phyloP scores from a whole-genome alignment of 768 basidiomycete genomes.

The Stropharia rugosoannulata region DNA sequence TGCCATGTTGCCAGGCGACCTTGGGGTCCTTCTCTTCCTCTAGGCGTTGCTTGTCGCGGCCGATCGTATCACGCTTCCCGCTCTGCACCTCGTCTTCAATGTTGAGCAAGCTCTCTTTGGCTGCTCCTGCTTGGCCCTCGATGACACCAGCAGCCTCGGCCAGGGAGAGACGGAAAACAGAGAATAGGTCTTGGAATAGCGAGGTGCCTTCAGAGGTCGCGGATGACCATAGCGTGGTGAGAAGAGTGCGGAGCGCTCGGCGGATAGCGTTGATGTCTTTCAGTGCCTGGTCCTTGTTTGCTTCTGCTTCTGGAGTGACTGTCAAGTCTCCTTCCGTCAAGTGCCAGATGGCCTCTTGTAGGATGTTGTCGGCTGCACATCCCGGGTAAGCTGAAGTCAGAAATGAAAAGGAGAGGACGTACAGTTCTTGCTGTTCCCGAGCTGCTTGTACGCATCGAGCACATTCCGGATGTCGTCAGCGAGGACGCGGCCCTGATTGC shows the following conservation, averaged over 20 bases:
- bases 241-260: conserved; percentile 45
- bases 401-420: not conserved
- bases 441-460: conserved; percentile 55
- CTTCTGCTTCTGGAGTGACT: conserved; percentile 31
- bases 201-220: conserved; percentile 51
- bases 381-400: not conserved
- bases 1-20: conserved; percentile 60
- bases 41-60: conserved; percentile 48
- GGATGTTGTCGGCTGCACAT: conserved; percentile 53
- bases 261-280: conserved; percentile 52
- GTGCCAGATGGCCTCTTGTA: conserved; percentile 70
- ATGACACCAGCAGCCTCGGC: conserved; percentile 66
- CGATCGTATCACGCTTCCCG: conserved; percentile 58
- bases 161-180: conserved; percentile 60
- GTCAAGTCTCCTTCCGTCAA: conserved; percentile 53
- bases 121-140: conserved; percentile 46
- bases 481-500: conserved; percentile 52
- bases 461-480: conserved; percentile 49
- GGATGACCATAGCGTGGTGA: conserved; percentile 53
- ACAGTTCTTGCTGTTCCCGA: conserved; percentile 62
- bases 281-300: conserved; percentile 43
- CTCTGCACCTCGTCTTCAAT: conserved; percentile 59
- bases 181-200: conserved; percentile 61
- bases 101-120: conserved; percentile 52
- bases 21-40: conserved; percentile 51